Base-by-base conservation (phyloP, 306 rosid genomes). In the Ormosia emarginata region DNA sequence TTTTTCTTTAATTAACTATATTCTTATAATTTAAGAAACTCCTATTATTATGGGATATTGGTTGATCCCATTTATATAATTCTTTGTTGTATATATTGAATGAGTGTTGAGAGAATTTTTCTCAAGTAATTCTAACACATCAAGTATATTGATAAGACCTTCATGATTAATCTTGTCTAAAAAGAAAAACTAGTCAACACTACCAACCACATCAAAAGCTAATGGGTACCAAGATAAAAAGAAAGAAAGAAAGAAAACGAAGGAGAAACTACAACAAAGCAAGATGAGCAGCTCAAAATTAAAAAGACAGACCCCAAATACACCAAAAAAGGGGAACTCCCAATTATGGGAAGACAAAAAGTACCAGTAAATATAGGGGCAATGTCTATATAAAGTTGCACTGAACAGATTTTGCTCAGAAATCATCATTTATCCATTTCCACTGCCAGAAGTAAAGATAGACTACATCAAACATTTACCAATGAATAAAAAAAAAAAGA, bases 341-440 rank as follows among this genome's bases (percentile, higher is more conserved):
- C 55, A 68, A 10, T 8, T 4, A 41, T 24, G 39, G 57, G 18
- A 44, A 11, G 74, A 44, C 57, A 44, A 8, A 34, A 40, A 44
- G 44, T 67, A 67, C 73, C 73, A 67, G 55, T n/a, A 67, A 40
- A 67, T 18, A 67, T 2, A 40, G 74, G 32, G 74, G 15, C 59
- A 68, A 68, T 46, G 37, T 43, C 74, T 68, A 18, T 40, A 68
- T 68, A 68, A 68, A 29, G 53, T 41, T 67, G 52, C 53, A 67
- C 55, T 67, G 55, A 18, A 18, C 73, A 67, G 73, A 67, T 49
- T 40, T 67, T 41, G 73, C 71, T 67, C 53, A 67, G 73, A 67
- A 41, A 41, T 17, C 9, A 3, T 41, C 55, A 41, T 41, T 41
- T 67, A 67, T 41, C 55, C 52, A 66, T 66, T 39, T 66, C 33